Base-by-base conservation (phyloP, 2,329 filamentous ascomycete species). In the Cercospora janseana region DNA sequence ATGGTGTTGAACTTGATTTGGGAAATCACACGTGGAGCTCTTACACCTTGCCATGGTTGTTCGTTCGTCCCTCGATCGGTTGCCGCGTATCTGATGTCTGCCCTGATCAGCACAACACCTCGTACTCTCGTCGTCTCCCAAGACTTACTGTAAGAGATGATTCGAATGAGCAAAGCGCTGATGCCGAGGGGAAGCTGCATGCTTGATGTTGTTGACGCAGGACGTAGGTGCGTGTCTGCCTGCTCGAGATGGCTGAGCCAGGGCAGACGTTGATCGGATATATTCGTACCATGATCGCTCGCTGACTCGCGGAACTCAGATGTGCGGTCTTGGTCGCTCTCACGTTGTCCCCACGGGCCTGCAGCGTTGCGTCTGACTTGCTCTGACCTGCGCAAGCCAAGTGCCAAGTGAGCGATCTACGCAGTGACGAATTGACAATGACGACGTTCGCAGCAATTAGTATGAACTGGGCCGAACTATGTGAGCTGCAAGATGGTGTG, bases 31-130 rank as follows among this genome's bases (percentile, higher is more conserved):
- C 40, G 40, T 4, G 48, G 48, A 24, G 46, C 46, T 21, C 46
- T 16, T 6, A 32, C 37, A 21, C 35, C 41, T 6, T 4, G 31
- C 46, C 46, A 49, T 12, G 46, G 37, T 21, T 42, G 18, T 34
- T 49, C 46, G 37, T 37, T 37, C 4, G 32, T 20, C 42, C 26
- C 28, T 15, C 24, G 46, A 15, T 49, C 46, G 10, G 41, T 44
- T 10, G 46, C 46, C 12, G 46, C 46, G 18, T 31, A 43, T 9
- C 46, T 35, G 18, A 49, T 49, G 26, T 49, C 46, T 49, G 27
- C 27, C 21, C 29, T 6, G 12, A 6, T 32, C 12, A 32, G 29
- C 29, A n/a, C 29, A n/a, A 6, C 5, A 4, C 29, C 6, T 5
- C 12, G 29, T n/a, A 32, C 16, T 6, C 16, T 10, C 4, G 16